A percentile compares a stretch with the other conserved stretches of the same genome.
Evolutionary conservation across 2,329 filamentous ascomycete genomes (phyloP).

Genomic region (Macroventuria anomochaeta): DNA sequence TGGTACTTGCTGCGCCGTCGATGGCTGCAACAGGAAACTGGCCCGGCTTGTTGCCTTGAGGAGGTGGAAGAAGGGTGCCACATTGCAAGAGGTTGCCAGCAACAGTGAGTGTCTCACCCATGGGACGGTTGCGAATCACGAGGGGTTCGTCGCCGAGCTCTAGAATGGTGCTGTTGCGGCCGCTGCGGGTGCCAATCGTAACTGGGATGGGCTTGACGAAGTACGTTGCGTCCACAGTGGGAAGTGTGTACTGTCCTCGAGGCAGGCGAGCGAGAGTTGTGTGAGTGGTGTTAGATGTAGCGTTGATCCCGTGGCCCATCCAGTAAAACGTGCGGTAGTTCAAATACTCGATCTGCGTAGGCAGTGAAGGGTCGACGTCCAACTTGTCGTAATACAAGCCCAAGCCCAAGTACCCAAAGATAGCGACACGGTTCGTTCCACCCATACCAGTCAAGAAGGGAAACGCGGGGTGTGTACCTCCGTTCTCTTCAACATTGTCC

Average conservation of each 20-base stretch:
- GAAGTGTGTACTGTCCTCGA: slow-evolving; percentile 49
- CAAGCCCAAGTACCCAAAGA: slow-evolving; percentile 72
- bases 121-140: slow-evolving; percentile 64
- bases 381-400: slow-evolving; percentile 64
- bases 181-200: slow-evolving; percentile 56
- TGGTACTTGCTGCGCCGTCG: slow-evolving; percentile 70
- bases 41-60: slow-evolving; percentile 60
- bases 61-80: slow-evolving; percentile 53
- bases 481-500: slow-evolving; percentile 66
- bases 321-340: slow-evolving; percentile 70
- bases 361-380: slow-evolving; percentile 68
- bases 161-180: slow-evolving; percentile 47
- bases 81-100: slow-evolving; percentile 71
- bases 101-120: slow-evolving; percentile 61
- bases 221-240: slow-evolving; percentile 63
- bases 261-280: slow-evolving; percentile 65
- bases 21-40: slow-evolving; percentile 73
- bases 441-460: slow-evolving; percentile 76
- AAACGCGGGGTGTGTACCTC: slow-evolving; percentile 71
- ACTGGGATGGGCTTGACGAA: slow-evolving; percentile 64
- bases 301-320: slow-evolving; percentile 68
- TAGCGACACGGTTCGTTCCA: slow-evolving; percentile 70
- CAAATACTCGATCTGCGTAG: slow-evolving; percentile 66
- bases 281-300: slow-evolving; percentile 68
- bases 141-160: slow-evolving; percentile 59